Evolutionary conservation across 2,329 filamentous ascomycete genomes (phyloP).

Genomic region (Trichoderma afroharzianum): DNA sequence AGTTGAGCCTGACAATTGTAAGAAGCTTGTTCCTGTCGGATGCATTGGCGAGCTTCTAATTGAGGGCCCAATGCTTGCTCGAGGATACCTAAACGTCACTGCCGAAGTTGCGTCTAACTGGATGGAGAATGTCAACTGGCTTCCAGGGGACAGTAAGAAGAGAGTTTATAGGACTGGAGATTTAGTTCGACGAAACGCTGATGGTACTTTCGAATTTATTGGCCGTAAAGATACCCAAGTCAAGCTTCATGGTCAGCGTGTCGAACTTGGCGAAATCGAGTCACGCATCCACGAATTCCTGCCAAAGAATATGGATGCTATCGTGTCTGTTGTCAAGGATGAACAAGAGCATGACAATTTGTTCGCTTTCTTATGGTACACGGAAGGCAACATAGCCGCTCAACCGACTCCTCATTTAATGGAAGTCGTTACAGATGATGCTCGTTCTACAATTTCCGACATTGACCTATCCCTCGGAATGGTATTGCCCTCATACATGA

Average conservation of each 20-base stretch:
- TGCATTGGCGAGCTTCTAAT: conserved; percentile 24
- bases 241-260: conserved; percentile 17
- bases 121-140: conserved; percentile 17
- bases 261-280: conserved; percentile 18
- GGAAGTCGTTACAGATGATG: conserved; percentile 4
- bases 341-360: conserved; percentile 9
- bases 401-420: background rate
- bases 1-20: conserved; percentile 18
- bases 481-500: conserved; percentile 19
- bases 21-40: conserved; percentile 20
- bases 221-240: conserved; percentile 17
- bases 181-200: conserved; percentile 15
- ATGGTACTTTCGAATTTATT: conserved; percentile 17
- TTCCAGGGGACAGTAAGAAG: background rate
- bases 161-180: conserved; percentile 16
- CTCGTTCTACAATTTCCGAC: conserved; percentile 2
- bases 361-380: conserved; percentile 19
- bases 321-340: conserved; percentile 15
- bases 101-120: conserved; percentile 20
- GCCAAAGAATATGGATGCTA: conserved; percentile 8
- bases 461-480: conserved; percentile 12
- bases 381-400: background rate
- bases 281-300: conserved; percentile 11
- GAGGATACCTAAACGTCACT: conserved; percentile 19
- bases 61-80: conserved; percentile 23